Base-by-base conservation (phyloP, 106 monocot genomes). In the Dioscorea zingiberensis region DNA sequence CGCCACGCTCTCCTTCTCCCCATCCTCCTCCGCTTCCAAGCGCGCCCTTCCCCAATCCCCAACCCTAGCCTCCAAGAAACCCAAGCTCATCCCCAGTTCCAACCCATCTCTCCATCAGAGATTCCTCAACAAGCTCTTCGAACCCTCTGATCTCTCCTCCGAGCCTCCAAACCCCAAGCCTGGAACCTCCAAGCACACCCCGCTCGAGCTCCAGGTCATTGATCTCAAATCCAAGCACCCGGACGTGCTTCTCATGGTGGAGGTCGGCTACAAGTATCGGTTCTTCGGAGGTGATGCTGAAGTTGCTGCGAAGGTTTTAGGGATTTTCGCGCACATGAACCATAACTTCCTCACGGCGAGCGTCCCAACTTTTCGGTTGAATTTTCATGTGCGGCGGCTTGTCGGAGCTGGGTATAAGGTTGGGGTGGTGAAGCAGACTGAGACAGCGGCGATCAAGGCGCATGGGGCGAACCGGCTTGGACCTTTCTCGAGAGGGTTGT, bases 211-310 rank as follows among this genome's bases (percentile, higher is more conserved):
- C 38, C 97, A 98, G 68, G 88, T 98, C 69, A 64, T 92, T 47
- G 88, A 89, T 12, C 86, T 98, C 29, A 98, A 89, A 48, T 68
- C 85, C 44, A 66, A 60, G 62, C 56, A 93, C 53, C 89, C 92
- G 10, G 97, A 89, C n/a, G 86, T 98, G 32, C 60, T 98, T 25
- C 66, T 89, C 65, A 87, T 89, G 86, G 64, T 99, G 16, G 98
- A 99, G 86, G 98, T 99, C 22, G 98, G 98, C 3, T 99, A 99
- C 67, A 59, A 61, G 54, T 99, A 84, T 77, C 71, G 98, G 17
- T 99, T 99, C 77, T 99, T 99, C 60, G 93, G 89, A 54, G 67
- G 70, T n/a, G 93, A 99, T 60, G 98, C 93, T 44, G 89, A 84
- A 54, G 44, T 63, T 9, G 98, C 98, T 2, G 80, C 98, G 3